phyloP scores from a whole-genome alignment of 495 filamentous ascomycete species.

The Coniosporium apollinis region DNA sequence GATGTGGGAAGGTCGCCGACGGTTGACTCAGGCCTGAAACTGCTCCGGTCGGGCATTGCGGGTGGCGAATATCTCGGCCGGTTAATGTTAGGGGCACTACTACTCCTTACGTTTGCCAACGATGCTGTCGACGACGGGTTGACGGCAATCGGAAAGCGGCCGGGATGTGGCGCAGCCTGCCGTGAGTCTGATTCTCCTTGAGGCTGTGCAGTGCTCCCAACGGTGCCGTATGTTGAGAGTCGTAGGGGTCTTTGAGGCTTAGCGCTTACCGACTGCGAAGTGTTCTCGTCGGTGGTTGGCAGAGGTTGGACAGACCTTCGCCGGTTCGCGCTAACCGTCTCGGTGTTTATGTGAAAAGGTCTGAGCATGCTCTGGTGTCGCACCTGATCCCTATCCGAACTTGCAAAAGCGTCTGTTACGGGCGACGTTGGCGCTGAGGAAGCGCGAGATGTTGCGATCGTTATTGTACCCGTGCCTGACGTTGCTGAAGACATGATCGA shows the following conservation, averaged over 20 bases:
- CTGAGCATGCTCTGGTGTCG: constrained; percentile 12
- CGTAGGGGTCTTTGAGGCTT: constrained; percentile 2
- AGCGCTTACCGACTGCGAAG: constrained; percentile 6
- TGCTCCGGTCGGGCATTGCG: not conserved
- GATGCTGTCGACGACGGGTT: constrained; percentile 1
- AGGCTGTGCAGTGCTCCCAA: too few relatives aligned
- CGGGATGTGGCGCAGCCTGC: constrained; percentile 3
- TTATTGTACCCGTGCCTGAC: constrained; percentile 9
- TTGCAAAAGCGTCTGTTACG: constrained; percentile 9
- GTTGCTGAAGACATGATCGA: too few relatives aligned
- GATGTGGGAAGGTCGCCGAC: constrained; percentile 7
- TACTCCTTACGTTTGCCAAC: constrained; percentile 1
- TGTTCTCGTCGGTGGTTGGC: constrained; percentile 11
- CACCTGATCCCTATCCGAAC: constrained; percentile 9
- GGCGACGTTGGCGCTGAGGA: constrained; percentile 17
- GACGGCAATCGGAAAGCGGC: not conserved
- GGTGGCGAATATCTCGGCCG: constrained; percentile 4
- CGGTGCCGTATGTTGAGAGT: constrained; percentile 8
- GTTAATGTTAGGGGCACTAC: not conserved
- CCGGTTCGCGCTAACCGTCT: constrained; percentile 8
- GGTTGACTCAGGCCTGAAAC: constrained; percentile 2
- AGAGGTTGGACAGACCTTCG: constrained; percentile 19
- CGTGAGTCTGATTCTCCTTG: too few relatives aligned
- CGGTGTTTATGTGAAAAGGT: constrained; percentile 15
- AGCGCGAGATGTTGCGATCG: constrained; percentile 15